These are phyloP conservation scores for Xerocomus potaroensis DNA, from an alignment of 768 basidiomycete genomes.

Conservation along the genomic window DNA sequence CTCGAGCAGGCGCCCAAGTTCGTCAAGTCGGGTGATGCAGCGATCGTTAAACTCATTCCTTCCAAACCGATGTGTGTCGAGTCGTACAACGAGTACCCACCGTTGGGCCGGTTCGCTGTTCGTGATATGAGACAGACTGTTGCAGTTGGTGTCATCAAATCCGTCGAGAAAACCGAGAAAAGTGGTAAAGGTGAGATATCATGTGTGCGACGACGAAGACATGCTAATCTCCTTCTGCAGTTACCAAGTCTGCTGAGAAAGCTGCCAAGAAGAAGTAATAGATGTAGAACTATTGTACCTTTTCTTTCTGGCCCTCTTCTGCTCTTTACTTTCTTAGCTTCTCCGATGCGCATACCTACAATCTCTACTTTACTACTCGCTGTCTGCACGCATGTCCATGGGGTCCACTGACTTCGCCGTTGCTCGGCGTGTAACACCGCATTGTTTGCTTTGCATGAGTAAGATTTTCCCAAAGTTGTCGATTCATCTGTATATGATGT, in stretches of 20 bases:
- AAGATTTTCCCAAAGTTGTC: too few species aligned
- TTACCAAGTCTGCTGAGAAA: slow-evolving; percentile 96
- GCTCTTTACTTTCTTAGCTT: slow-evolving; percentile 35
- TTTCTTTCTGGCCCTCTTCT: slow-evolving; percentile 42
- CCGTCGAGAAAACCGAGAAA: slow-evolving; percentile 93
- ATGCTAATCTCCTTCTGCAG: slow-evolving; percentile 35
- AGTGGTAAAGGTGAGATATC: slow-evolving; percentile 69
- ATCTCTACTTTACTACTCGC: slow-evolving; percentile 33
- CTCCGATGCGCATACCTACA: slow-evolving; percentile 33
- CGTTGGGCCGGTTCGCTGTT: slow-evolving; percentile 98
- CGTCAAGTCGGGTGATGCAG: slow-evolving; percentile 99
- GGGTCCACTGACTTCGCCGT: slow-evolving; percentile 13
- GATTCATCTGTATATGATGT: too few species aligned
- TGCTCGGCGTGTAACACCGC: not conserved
- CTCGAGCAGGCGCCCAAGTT: slow-evolving; percentile 90
- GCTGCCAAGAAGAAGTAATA: slow-evolving; percentile 93
- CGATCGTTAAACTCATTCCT: slow-evolving; percentile 96
- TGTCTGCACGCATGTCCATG: slow-evolving; percentile 49
- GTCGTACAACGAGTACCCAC: slow-evolving; percentile 96
- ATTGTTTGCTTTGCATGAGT: too few species aligned
- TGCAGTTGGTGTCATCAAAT: slow-evolving; percentile 98
- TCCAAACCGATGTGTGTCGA: slow-evolving; percentile 96
- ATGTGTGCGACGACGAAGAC: not conserved
- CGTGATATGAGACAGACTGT: slow-evolving; percentile 99
- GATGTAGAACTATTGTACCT: slow-evolving; percentile 66